Conservation (phyloP, 805 yeast species). For the Metschnikowia anglica region DNA sequence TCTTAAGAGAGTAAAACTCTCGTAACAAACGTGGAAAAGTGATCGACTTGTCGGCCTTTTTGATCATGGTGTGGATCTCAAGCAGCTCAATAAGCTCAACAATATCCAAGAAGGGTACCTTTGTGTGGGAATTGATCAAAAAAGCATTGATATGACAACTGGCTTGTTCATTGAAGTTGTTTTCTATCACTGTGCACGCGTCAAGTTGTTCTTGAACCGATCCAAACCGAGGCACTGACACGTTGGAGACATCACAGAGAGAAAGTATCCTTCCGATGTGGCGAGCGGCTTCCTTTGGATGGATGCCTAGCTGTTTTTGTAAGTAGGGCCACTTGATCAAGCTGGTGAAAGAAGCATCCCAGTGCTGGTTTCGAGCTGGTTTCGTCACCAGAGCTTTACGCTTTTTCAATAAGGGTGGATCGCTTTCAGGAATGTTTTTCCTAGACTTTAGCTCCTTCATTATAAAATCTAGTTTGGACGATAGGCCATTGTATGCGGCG, state of each 20-base stretch:
- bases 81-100: conserved; percentile 31
- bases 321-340: conserved; percentile 33
- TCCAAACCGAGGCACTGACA: neutral
- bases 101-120: conserved; percentile 33
- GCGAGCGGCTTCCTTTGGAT: conserved; percentile 13
- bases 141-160: conserved; percentile 28
- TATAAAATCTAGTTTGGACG: conserved; percentile 31
- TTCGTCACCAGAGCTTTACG: neutral
- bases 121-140: conserved; percentile 33
- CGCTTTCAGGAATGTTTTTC: conserved; percentile 14
- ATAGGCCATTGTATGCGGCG: conserved; percentile 27
- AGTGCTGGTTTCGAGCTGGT: conserved; percentile 8
- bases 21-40: conserved; percentile 22
- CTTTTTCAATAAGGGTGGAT: neutral
- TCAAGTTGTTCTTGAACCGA: conserved; percentile 19
- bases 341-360: conserved; percentile 38
- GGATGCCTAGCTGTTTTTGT: conserved; percentile 13
- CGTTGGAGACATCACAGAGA: conserved; percentile 5
- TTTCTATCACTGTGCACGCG: conserved; percentile 20
- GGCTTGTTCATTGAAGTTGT: conserved; percentile 20
- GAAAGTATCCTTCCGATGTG: conserved; percentile 8
- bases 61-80: conserved; percentile 26
- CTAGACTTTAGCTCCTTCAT: conserved; percentile 25
- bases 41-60: conserved; percentile 19
- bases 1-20: conserved; percentile 7